Evolutionary conservation across 306 rosid genomes (phyloP).

Genomic region (Medicago lupulina): DNA sequence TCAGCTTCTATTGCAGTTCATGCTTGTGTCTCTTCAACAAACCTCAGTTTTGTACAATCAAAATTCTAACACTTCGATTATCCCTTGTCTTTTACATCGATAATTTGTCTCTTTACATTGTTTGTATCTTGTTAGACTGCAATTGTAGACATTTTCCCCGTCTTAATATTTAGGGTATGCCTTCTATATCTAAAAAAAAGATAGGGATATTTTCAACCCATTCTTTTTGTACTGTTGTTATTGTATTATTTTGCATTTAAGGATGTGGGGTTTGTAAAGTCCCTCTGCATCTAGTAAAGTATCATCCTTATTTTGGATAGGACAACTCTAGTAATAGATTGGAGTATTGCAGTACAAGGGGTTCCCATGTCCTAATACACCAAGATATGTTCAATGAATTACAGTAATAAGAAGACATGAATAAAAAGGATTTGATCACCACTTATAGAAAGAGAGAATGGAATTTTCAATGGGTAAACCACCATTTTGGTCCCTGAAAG

Average conservation of each 20-base stretch:
- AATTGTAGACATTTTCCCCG: conserved; percentile 22
- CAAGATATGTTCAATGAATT: not conserved
- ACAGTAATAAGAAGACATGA: not conserved
- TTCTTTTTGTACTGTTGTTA: not conserved
- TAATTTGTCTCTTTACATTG: not conserved
- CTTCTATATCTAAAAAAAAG: not conserved
- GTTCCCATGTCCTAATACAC: not conserved
- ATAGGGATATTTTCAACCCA: not conserved
- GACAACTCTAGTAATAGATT: not conserved
- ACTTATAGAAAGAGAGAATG: not conserved
- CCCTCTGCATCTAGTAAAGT: conserved; percentile 22
- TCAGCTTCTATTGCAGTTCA: conserved; percentile 38
- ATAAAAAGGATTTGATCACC: conserved; percentile 3
- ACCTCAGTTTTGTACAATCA: conserved; percentile 31
- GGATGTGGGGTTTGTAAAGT: conserved; percentile 12
- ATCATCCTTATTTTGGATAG: not conserved
- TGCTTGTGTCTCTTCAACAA: conserved; percentile 23
- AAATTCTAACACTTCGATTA: conserved; percentile 14
- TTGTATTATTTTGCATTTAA: conserved; percentile 12
- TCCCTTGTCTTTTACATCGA: conserved; percentile 2
- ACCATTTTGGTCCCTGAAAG: too few relatives aligned
- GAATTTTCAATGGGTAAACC: not conserved
- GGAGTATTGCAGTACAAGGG: not conserved
- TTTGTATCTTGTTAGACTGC: conserved; percentile 21
- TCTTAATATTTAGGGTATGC: conserved; percentile 21